Percentiles rank a stretch among this genome's conserved stretches.
Conservation (phyloP, 768 basidiomycete species). For the Stropharia rugosoannulata region DNA sequence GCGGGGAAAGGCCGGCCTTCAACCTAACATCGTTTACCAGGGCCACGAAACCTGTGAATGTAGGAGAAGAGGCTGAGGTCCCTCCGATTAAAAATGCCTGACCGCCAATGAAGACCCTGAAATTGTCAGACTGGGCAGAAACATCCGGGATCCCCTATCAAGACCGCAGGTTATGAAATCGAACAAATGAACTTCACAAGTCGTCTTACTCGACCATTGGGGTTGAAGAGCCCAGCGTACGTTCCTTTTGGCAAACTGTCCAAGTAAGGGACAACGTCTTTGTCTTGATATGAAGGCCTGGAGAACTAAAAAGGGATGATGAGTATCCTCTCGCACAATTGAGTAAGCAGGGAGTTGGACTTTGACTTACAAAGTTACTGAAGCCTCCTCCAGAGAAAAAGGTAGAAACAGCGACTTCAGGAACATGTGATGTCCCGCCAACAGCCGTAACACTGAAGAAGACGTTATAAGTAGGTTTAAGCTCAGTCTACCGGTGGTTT, state of each 20-base stretch:
- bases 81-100: conserved; percentile 40
- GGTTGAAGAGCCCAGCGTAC: conserved; percentile 63
- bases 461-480: neutral
- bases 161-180: neutral
- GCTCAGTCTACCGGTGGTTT: no score
- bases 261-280: conserved; percentile 44
- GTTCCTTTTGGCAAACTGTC: conserved; percentile 41
- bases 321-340: neutral
- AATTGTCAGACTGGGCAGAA: conserved; percentile 51
- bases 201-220: conserved; percentile 45
- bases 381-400: conserved; percentile 75
- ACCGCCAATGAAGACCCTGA: conserved; percentile 48
- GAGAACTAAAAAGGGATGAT: conserved; percentile 36
- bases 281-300: conserved; percentile 55
- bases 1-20: conserved; percentile 34
- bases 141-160: conserved; percentile 62
- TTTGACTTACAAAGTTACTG: conserved; percentile 53
- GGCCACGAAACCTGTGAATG: conserved; percentile 59
- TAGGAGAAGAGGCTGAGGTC: conserved; percentile 62
- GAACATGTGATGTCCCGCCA: conserved; percentile 53
- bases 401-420: conserved; percentile 49
- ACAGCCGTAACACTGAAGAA: conserved; percentile 57
- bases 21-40: conserved; percentile 63
- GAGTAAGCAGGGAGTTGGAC: neutral
- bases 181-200: neutral